Base-by-base conservation (phyloP, 2,329 filamentous ascomycete genomes). In the Colletotrichum echinochloae region DNA sequence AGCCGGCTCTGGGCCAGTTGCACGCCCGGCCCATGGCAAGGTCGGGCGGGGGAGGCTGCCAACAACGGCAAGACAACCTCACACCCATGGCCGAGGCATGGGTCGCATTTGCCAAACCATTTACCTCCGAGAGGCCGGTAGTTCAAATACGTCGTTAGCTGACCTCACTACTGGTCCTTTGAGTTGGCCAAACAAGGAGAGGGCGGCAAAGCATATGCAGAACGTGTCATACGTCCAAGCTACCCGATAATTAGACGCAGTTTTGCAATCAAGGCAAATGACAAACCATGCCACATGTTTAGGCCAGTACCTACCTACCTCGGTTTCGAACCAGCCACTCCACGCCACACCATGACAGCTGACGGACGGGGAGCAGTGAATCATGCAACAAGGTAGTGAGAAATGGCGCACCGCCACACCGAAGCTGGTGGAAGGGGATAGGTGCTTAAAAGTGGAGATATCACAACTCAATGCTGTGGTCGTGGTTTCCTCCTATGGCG, bases 371-470 rank as follows among this genome's bases (percentile, higher is more conserved):
- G 48, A 30, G 48, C 23, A 26, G 23, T 18, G 48, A 20, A 18
- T 28, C 28, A 60, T 46, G 56, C 30, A 60, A 49, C 37, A n/a
- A 48, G 28, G 30, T 48, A 12, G n/a, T 41, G 18, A n/a, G 12
- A 41, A 14, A 9, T 16, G 20, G 11, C 23, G 65, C 68, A 63
- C 64, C 46, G 68, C 64, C 68, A 71, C 64, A 71, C 64, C 59
- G 68, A 71, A 71, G 52, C 64, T 20, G 52, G 64, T 71, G 46
- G 68, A 71, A 71, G 52, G 57, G 11, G n/a, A 70, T 46, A 48
- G 57, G 51, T 23, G 2, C 37, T 51, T 18, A 39, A 57, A 66
- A 30, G 64, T 68, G 68, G 67, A 39, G 49, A 54, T 39, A 12
- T 51, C 9, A 18, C 49, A 35, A 41, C 14, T 46, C 46, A 60